phyloP scores from a whole-genome alignment of 176 grass and related monocot genomes.

The Cymbopogon citratus region DNA sequence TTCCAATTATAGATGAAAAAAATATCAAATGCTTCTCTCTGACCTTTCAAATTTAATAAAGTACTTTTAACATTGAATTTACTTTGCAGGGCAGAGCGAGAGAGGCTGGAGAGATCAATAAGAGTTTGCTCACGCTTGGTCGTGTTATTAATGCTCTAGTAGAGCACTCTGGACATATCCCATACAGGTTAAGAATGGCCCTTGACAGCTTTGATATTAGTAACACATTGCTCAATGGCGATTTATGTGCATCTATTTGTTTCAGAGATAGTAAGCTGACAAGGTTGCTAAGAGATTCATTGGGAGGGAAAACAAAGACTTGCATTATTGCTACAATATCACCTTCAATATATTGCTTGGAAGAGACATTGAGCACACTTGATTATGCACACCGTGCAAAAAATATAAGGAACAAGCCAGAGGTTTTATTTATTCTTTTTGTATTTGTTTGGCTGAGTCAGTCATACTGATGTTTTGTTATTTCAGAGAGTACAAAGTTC shows the following conservation, averaged over 20 bases:
- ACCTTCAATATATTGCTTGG: slow-evolving; percentile 88
- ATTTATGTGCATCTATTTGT: slow-evolving; percentile 25
- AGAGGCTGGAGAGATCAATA: slow-evolving; percentile 99
- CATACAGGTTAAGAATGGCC: slow-evolving; percentile 57
- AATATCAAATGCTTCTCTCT: neutral
- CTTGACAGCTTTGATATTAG: slow-evolving; percentile 9
- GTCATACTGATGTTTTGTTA: slow-evolving; percentile 5
- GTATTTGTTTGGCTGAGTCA: slow-evolving; percentile 13
- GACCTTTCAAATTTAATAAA: slow-evolving; percentile 13
- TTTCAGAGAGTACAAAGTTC: slow-evolving; percentile 2
- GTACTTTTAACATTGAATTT: slow-evolving; percentile 34
- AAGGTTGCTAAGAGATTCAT: slow-evolving; percentile 90
- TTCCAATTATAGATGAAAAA: neutral
- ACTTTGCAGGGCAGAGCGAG: slow-evolving; percentile 92
- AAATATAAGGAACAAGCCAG: slow-evolving; percentile 99
- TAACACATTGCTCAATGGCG: neutral
- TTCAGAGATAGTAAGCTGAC: slow-evolving; percentile 99
- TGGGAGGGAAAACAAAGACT: slow-evolving; percentile 99
- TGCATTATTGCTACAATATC: slow-evolving; percentile 99
- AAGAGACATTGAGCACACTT: slow-evolving; percentile 95
- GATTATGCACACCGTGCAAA: slow-evolving; percentile 99
- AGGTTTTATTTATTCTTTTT: slow-evolving; percentile 44
- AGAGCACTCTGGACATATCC: slow-evolving; percentile 95
- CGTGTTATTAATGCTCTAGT: slow-evolving; percentile 99
- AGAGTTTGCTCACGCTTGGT: slow-evolving; percentile 96